Percentiles rank a stretch among this genome's conserved stretches.
phyloP scores from a whole-genome alignment of 164 flowering plant genomes.

The Euptelea pleiosperma region DNA sequence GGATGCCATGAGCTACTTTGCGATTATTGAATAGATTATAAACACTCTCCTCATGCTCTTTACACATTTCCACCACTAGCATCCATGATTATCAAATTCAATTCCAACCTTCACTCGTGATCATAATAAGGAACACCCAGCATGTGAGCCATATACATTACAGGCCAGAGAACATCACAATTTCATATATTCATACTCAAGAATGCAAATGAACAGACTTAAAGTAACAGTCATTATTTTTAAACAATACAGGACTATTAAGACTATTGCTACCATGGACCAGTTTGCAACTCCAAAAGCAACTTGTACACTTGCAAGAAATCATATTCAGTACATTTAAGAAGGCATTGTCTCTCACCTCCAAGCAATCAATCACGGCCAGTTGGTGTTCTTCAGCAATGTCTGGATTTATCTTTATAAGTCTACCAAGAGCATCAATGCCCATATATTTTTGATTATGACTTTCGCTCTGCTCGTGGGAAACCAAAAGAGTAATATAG shows the following conservation, averaged over 20 bases:
- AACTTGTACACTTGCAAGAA: background rate
- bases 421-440: constrained; percentile 87
- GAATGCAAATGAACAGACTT: background rate
- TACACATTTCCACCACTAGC: no score
- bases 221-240: background rate
- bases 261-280: background rate
- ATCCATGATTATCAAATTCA: no score
- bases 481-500: constrained; percentile 7
- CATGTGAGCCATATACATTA: no score
- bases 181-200: background rate
- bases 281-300: background rate
- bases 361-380: constrained; percentile 97
- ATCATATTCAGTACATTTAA: background rate
- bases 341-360: constrained; percentile 49
- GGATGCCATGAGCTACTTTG: no score
- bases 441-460: constrained; percentile 97
- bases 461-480: constrained; percentile 71
- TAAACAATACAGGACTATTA: background rate
- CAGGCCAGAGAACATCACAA: no score
- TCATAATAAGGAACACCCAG: background rate
- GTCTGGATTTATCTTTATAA: constrained; percentile 88
- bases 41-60: no score
- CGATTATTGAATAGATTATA: no score
- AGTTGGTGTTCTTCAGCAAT: constrained; percentile 96
- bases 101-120: no score